Conservation (phyloP, 31 red algal species). For the Pterothamnion heteromorphum region DNA sequence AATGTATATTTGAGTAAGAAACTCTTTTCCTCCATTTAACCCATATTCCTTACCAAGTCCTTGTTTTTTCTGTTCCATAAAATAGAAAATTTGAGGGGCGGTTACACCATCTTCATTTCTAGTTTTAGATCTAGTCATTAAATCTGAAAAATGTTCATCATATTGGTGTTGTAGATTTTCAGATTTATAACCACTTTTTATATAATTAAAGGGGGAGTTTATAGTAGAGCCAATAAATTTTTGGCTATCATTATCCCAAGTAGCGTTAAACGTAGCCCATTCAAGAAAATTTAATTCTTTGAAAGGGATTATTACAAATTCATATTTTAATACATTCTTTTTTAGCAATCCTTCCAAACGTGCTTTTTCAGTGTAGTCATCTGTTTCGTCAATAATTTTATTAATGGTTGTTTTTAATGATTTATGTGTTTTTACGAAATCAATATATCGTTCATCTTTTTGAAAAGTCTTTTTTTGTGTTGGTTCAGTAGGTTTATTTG, state of each 20-base stretch:
- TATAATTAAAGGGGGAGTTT: slow-evolving; percentile 31
- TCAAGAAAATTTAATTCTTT: slow-evolving; percentile 32
- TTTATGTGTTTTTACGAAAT: slow-evolving; percentile 32
- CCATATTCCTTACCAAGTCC: no score
- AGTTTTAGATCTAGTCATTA: slow-evolving; percentile 31
- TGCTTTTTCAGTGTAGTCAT: slow-evolving; percentile 30
- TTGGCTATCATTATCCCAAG: slow-evolving; percentile 29
- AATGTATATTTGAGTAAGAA: no score
- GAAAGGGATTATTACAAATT: slow-evolving; percentile 31
- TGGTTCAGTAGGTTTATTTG: slow-evolving; percentile 30
- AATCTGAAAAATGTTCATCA: slow-evolving; percentile 31
- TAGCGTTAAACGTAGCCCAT: slow-evolving; percentile 29
- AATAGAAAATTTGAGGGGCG: slow-evolving; percentile 29
- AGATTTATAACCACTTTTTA: slow-evolving; percentile 32
- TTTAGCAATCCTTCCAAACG: slow-evolving; percentile 29
- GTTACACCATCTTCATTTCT: slow-evolving; percentile 30
- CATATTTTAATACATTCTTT: slow-evolving; percentile 32
- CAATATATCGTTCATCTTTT: slow-evolving; percentile 31
- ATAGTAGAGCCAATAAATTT: slow-evolving; percentile 31
- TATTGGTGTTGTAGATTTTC: slow-evolving; percentile 31
- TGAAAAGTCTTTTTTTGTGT: slow-evolving; percentile 31
- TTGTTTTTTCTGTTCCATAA: slow-evolving; percentile 2
- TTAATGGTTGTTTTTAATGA: slow-evolving; percentile 32
- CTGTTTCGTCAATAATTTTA: slow-evolving; percentile 31
- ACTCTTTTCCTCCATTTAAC: no score